Evolutionary conservation across 768 basidiomycete genomes (phyloP).

Genomic region (Trametes gibbosa): DNA sequence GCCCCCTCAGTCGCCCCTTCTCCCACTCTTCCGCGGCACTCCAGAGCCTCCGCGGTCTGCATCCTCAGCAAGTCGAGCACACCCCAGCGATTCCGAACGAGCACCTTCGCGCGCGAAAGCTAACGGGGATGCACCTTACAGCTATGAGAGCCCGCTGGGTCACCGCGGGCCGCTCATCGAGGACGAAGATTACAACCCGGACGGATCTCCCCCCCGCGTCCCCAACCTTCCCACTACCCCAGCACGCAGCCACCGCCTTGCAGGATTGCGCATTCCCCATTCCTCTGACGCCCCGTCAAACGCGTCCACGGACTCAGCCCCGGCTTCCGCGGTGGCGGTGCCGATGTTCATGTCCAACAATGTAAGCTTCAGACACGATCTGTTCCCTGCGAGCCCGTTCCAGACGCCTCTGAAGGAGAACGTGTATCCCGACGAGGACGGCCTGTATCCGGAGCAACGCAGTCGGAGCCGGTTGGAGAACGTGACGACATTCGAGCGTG

Average conservation of each 20-base stretch:
- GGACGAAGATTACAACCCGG: slow-evolving; percentile 58
- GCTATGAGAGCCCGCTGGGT: slow-evolving; percentile 37
- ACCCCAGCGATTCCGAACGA: slow-evolving; percentile 10
- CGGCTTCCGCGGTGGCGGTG: slow-evolving; percentile 42
- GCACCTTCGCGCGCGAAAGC: slow-evolving; percentile 2
- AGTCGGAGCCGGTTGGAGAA: slow-evolving; percentile 25
- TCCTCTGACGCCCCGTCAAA: slow-evolving; percentile 51
- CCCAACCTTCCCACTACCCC: slow-evolving; percentile 43
- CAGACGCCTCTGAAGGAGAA: slow-evolving; percentile 68
- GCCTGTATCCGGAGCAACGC: slow-evolving; percentile 32
- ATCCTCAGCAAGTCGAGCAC: slow-evolving; percentile 13
- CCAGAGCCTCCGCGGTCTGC: slow-evolving; percentile 22
- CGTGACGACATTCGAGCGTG: slow-evolving; percentile 23
- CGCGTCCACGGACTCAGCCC: slow-evolving; percentile 43
- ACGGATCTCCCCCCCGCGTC: slow-evolving; percentile 35
- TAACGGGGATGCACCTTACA: slow-evolving; percentile 10
- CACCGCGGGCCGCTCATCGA: slow-evolving; percentile 65
- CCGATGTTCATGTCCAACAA: slow-evolving; percentile 48
- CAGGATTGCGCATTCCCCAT: slow-evolving; percentile 41
- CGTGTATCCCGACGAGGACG: slow-evolving; percentile 59
- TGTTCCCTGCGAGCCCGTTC: slow-evolving; percentile 69
- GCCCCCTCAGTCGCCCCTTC: slow-evolving; percentile 51
- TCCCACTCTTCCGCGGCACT: slow-evolving; percentile 30
- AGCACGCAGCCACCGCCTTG: slow-evolving; percentile 36
- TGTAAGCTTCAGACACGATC: slow-evolving; percentile 52